These are phyloP conservation scores for Coniochaeta hoffmannii DNA, from an alignment of 2,329 filamentous ascomycete genomes.

Conservation along the genomic window DNA sequence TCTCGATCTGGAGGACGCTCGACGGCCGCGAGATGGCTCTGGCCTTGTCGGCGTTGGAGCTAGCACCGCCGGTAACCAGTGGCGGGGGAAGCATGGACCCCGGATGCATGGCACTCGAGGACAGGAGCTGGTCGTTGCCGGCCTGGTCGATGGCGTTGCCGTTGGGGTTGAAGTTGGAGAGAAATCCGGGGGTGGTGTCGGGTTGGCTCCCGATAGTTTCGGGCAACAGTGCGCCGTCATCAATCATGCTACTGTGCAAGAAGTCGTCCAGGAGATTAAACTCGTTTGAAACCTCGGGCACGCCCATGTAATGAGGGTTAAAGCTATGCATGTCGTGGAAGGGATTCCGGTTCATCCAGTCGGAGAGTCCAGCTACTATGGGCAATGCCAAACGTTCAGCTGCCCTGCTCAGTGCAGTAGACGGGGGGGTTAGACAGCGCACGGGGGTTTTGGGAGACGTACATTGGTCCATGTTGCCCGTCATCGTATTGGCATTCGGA, in stretches of 20 bases:
- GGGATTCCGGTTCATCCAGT: constrained; percentile 76
- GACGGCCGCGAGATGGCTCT: constrained; percentile 54
- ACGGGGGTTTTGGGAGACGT: constrained; percentile 36
- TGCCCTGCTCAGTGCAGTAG: constrained; percentile 7
- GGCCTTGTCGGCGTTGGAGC: constrained; percentile 35
- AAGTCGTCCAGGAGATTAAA: constrained; percentile 97
- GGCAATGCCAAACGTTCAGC: constrained; percentile 10
- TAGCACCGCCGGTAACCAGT: constrained; percentile 7
- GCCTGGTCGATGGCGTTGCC: constrained; percentile 22
- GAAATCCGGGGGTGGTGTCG: constrained; percentile 42
- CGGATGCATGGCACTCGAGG: constrained; percentile 26
- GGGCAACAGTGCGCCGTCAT: constrained; percentile 67
- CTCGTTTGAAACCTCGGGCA: constrained; percentile 88
- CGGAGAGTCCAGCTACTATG: constrained; percentile 69
- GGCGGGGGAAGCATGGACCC: constrained; percentile 40
- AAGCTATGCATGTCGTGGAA: constrained; percentile 93
- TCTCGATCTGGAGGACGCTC: constrained; percentile 58
- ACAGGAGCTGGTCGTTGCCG: constrained; percentile 15
- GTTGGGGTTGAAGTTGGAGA: constrained; percentile 26
- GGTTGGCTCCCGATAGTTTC: constrained; percentile 49
- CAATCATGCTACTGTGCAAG: constrained; percentile 81
- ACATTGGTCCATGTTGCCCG: constrained; percentile 66
- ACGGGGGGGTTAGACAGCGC: constrained; percentile 4
- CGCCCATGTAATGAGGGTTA: constrained; percentile 90
- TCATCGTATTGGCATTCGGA: constrained; percentile 47